These are phyloP conservation scores for Quercus cerris DNA, from an alignment of 306 rosid species.

Conservation along the genomic window DNA sequence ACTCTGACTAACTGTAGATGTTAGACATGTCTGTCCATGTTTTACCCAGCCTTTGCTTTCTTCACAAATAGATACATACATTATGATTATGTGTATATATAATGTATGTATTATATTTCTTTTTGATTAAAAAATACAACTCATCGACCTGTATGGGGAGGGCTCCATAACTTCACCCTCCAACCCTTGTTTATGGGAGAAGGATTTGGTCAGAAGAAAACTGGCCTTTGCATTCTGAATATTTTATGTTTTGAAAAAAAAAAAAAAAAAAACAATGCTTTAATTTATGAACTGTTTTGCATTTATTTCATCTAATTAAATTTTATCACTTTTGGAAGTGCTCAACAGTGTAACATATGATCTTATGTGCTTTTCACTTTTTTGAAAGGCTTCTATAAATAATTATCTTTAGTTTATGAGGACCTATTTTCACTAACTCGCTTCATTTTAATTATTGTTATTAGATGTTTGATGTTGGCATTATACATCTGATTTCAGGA, in stretches of 20 bases:
- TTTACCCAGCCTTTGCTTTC: neutral
- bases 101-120: neutral
- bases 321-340: neutral
- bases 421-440: neutral
- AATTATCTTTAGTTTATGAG: neutral
- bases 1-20: neutral
- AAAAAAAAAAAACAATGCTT: neutral
- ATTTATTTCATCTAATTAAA: neutral
- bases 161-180: too few species aligned
- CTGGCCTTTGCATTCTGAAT: neutral
- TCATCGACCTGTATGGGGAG: neutral
- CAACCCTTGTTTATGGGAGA: neutral
- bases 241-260: neutral
- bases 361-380: neutral
- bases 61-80: neutral
- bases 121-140: neutral
- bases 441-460: neutral
- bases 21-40: neutral
- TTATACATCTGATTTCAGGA: slow-evolving; percentile 59
- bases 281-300: neutral
- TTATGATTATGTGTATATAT: neutral
- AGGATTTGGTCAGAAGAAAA: neutral
- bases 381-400: slow-evolving; percentile 4
- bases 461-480: slow-evolving; percentile 19
- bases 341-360: neutral